Percentiles rank a stretch among this genome's conserved stretches.
Evolutionary conservation across 208 protist species (phyloP).

Genomic region (Leishmania arabica): DNA sequence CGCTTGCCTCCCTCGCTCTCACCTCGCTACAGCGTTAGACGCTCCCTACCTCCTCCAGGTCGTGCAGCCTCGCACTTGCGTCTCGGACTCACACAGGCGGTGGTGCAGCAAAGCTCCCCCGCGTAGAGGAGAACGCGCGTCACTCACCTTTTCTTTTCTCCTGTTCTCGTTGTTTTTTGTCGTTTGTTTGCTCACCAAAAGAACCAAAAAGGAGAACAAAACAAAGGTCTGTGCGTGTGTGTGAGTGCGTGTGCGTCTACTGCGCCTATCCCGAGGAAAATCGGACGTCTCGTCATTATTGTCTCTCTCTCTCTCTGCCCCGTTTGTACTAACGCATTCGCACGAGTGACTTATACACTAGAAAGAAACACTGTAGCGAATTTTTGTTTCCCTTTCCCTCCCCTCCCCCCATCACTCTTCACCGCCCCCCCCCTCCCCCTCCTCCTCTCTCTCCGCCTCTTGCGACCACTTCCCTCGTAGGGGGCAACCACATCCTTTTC

Average conservation of each 20-base stretch:
- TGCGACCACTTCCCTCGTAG: not conserved
- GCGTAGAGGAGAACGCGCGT: not conserved
- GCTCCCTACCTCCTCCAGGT: not conserved
- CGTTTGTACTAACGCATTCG: not conserved
- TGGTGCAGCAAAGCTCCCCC: not conserved
- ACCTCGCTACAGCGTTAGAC: not conserved
- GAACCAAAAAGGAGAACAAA: not conserved
- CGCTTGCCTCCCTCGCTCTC: not conserved
- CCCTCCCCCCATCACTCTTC: not conserved
- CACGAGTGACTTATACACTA: not conserved
- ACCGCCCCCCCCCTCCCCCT: not conserved
- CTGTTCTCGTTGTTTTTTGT: not conserved
- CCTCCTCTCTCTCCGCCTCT: not conserved
- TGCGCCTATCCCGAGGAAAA: not conserved
- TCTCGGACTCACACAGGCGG: not conserved
- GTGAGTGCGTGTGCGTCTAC: not conserved
- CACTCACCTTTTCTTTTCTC: not conserved
- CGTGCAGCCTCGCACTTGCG: not conserved
- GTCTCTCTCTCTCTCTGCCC: not conserved
- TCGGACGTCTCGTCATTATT: not conserved
- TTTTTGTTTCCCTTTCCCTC: not conserved
- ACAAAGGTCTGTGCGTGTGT: not conserved
- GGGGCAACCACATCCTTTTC: not conserved
- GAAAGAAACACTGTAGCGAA: not conserved
- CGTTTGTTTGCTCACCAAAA: not conserved